phyloP scores from a whole-genome alignment of 495 filamentous ascomycete genomes.

The Aspergillus cristatus region DNA sequence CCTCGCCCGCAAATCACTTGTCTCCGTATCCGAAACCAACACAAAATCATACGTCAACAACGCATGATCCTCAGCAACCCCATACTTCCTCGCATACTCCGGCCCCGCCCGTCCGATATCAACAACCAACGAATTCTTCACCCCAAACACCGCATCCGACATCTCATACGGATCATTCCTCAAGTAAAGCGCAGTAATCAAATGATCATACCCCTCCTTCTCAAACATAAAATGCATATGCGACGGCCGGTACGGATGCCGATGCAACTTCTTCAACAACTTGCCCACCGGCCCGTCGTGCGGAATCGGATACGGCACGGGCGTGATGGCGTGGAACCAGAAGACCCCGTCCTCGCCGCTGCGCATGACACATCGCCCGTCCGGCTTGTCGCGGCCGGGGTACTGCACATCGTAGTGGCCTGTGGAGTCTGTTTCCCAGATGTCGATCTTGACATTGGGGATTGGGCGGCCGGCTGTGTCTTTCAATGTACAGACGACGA shows the following conservation, averaged over 20 bases:
- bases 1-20: slow-evolving; percentile 53
- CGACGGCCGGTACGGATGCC: slow-evolving; percentile 75
- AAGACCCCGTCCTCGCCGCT: slow-evolving; percentile 64
- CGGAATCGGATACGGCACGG: slow-evolving; percentile 84
- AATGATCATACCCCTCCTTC: slow-evolving; percentile 72
- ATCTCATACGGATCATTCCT: slow-evolving; percentile 81
- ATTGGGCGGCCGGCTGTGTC: slow-evolving; percentile 63
- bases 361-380: slow-evolving; percentile 72
- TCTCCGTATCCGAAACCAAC: slow-evolving; percentile 62
- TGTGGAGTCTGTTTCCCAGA: slow-evolving; percentile 87
- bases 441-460: slow-evolving; percentile 65
- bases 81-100: slow-evolving; percentile 50
- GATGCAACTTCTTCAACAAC: slow-evolving; percentile 57
- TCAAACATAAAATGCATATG: slow-evolving; percentile 97
- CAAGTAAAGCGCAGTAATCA: slow-evolving; percentile 74
- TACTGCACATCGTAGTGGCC: slow-evolving; percentile 92
- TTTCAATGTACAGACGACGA: slow-evolving; percentile 67
- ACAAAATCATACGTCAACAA: slow-evolving; percentile 67
- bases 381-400: slow-evolving; percentile 55
- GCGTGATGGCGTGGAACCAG: slow-evolving; percentile 83
- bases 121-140: slow-evolving; percentile 74
- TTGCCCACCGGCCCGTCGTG: slow-evolving; percentile 83
- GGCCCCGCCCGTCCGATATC: slow-evolving; percentile 57
- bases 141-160: slow-evolving; percentile 87
- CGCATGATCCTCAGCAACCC: slow-evolving; percentile 42